Evolutionary conservation across 257 asterid genomes (phyloP).

Genomic region (Prunella vulgaris): DNA sequence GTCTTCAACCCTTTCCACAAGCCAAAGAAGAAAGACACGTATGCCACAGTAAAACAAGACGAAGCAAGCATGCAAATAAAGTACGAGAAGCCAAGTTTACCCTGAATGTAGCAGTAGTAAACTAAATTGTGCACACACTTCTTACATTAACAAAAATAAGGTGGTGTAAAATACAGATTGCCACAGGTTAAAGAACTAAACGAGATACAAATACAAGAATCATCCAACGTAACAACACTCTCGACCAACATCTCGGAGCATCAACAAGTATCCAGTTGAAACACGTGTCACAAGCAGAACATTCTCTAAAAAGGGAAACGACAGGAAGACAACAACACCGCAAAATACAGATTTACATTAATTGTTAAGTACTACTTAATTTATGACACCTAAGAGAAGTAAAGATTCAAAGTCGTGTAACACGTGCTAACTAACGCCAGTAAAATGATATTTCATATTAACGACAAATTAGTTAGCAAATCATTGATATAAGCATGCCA

Average conservation of each 20-base stretch:
- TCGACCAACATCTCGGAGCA: no score
- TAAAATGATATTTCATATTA: background rate
- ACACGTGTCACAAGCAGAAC: background rate
- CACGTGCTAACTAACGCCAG: background rate
- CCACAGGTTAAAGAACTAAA: background rate
- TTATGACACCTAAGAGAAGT: background rate
- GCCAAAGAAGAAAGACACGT: background rate
- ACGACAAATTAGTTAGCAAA: background rate
- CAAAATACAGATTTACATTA: background rate
- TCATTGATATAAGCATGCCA: background rate
- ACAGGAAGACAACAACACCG: background rate
- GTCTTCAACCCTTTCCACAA: background rate
- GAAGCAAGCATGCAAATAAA: no score
- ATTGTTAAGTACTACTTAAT: background rate
- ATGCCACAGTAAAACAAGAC: background rate
- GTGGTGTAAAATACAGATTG: background rate
- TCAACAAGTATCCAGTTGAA: background rate
- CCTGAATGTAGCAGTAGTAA: background rate
- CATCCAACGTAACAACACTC: background rate
- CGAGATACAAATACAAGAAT: background rate
- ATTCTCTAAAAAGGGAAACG: background rate
- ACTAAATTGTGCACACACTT: slow-evolving; percentile 14
- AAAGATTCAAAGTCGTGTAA: background rate
- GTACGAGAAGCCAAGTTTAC: background rate
- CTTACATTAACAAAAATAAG: background rate